Conservation (phyloP, 1,284 basidiomycete species). For the Rhodotorula sp. region DNA sequence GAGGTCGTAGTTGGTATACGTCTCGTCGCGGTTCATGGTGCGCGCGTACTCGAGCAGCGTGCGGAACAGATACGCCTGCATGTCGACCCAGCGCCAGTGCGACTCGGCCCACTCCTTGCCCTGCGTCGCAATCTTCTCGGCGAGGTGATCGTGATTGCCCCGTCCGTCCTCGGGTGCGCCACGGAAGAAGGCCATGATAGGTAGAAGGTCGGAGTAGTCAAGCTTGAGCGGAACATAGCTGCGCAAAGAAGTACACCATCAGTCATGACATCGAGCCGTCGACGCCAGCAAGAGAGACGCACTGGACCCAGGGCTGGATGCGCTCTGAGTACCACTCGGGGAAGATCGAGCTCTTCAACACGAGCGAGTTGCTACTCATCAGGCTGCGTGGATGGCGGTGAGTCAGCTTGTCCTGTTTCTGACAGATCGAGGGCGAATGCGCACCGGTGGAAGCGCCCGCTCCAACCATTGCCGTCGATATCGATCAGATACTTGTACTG, state of each 20-base stretch:
- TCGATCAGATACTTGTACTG: constrained; percentile 53
- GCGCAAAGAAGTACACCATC: not conserved
- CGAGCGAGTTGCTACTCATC: constrained; percentile 63
- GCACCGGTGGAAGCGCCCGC: constrained; percentile 44
- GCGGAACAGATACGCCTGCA: constrained; percentile 23
- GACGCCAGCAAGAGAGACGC: constrained; percentile 50
- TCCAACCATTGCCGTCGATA: constrained; percentile 55
- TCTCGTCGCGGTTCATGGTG: constrained; percentile 40
- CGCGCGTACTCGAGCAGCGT: constrained; percentile 39
- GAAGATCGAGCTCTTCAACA: constrained; percentile 66
- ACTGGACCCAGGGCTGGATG: constrained; percentile 45
- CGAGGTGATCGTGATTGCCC: constrained; percentile 52
- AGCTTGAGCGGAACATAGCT: constrained; percentile 51
- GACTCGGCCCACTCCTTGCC: constrained; percentile 53
- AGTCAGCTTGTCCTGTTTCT: constrained; percentile 59
- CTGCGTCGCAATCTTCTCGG: constrained; percentile 52
- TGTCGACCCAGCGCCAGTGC: constrained; percentile 46
- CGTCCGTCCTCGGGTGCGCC: constrained; percentile 45
- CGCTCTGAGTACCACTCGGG: constrained; percentile 53
- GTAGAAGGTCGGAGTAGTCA: constrained; percentile 57
- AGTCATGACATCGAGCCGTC: constrained; percentile 62
- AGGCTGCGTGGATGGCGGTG: constrained; percentile 50
- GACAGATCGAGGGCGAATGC: not conserved
- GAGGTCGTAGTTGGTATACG: too few species aligned
- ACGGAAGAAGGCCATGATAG: constrained; percentile 56